Evolutionary conservation across 192 early-diverging fungal genomes (phyloP), one percentile per base, ranked within the genome.

Genomic region (Coemansia sp.): DNA sequence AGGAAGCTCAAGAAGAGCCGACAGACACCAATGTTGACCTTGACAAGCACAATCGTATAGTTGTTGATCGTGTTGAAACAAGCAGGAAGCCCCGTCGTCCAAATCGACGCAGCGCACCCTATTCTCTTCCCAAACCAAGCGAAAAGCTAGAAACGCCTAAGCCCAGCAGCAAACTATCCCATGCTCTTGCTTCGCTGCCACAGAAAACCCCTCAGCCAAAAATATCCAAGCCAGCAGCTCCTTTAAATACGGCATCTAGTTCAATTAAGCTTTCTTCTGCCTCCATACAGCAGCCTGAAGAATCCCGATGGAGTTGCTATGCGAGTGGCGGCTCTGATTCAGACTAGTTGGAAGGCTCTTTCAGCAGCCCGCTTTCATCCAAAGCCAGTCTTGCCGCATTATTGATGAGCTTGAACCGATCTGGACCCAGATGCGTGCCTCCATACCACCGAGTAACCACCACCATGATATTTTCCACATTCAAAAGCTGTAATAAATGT

Each of bases 401-500:
- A 60, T 93, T 96, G 58, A 97, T 97, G 37, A 90, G 84, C 62
- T 92, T 92, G 79, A 97, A 97, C 30, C 95, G 77, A 62, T 87
- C 87, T 5, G 92, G 85, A 0, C 92, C 90, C 40, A 94, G 57
- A 14, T 85, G 82, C 7, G 88, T 86, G 38, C 95, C 95, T 6
- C 95, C 95, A 69, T 89, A 97, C 91, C 90, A 95, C 30, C 87
- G 67, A 1, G 80, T 76, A 14, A 97, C 93, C 2, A 96, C 83
- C 4, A 94, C 92, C 7, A 92, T 69, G 0, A 89, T 83, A 66
- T 93, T 85, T 37, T 76, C 70, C 6, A 82, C 82, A 6, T 87
- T 84, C 21, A 90, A 54, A 11, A 90, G 71, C 55, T 94, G 84
- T 64, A 97, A 66, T 56, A 97, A 69, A 74, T 96, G 90, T 10